Base-by-base conservation (phyloP, 208 protist species). In the Trypanosoma cruzi region DNA sequence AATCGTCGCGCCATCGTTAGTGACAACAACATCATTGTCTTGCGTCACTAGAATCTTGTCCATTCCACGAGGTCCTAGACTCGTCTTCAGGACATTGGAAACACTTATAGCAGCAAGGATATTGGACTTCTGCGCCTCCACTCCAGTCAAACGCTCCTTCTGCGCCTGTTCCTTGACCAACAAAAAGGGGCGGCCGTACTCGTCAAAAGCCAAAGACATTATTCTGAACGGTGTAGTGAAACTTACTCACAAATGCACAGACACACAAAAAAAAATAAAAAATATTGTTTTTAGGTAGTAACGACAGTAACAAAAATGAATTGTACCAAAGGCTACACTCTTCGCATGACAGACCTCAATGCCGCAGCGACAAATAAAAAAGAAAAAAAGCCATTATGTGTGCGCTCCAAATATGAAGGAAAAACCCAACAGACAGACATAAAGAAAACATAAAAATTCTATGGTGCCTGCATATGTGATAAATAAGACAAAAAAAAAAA, bases 1-100 rank as follows among this genome's bases (percentile, higher is more conserved):
- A 64, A 99, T 99, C 22, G 99, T 99, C 1, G 99, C 99, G 28
- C 99, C 99, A 79, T 99, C 99, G 77, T 99, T 99, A 1, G 99
- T 99, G 26, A 99, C 94, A 0, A 98, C 98, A 11, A 99, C 97
- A 59, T 99, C 99, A 54, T 99, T 98, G 79, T 99, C 98, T 20
- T 93, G 90, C 32, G 87, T 96, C 16, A 99, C 97, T n/a, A 99
- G 86, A 60, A 99, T 98, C 80, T 99, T 99, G 68, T 99, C 97
- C 97, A 99, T 99, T 49, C 95, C 94, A 26, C 93, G 93, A 16
- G 99, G 98, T 20, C 99, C 99, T 2, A 99, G 94, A 61, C 98
- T 99, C 29, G 96, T 99, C 44, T 92, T 89, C 42, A 99, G 85
- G 37, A 98, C 98, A 76, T 98, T 98, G 14, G 98, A 94, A 7